Evolutionary conservation across 805 yeast genomes (phyloP).

Genomic region (Myxozyma nipponensis): DNA sequence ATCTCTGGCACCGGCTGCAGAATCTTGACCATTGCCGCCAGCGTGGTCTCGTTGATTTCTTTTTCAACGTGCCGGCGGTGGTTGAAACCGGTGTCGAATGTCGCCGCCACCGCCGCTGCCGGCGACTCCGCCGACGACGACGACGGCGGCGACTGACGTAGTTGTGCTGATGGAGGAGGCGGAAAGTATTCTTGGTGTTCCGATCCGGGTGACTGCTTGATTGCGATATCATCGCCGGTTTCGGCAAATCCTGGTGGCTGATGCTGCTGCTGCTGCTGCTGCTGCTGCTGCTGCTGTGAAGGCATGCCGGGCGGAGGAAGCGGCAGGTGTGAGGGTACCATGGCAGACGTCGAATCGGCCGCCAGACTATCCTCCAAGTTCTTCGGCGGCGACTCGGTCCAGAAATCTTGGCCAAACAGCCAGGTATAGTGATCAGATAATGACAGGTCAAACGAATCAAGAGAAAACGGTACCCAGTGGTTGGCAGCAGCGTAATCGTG

Average conservation of each 20-base stretch:
- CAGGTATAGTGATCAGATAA: slow-evolving; percentile 32
- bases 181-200: not conserved
- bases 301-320: not conserved
- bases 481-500: slow-evolving; percentile 6
- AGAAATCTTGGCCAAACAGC: slow-evolving; percentile 32
- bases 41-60: slow-evolving; percentile 10
- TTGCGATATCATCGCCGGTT: not conserved
- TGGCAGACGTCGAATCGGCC: not conserved
- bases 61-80: slow-evolving; percentile 2
- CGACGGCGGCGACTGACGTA: not conserved
- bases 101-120: not conserved
- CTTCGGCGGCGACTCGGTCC: slow-evolving; percentile 21
- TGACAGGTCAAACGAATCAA: slow-evolving; percentile 27
- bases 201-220: not conserved
- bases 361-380: not conserved
- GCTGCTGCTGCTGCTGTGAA: not conserved
- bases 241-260: not conserved
- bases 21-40: slow-evolving; percentile 20
- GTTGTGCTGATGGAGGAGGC: not conserved
- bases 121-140: not conserved
- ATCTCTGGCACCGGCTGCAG: slow-evolving; percentile 27
- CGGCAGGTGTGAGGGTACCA: not conserved
- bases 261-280: not conserved
- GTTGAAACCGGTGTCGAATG: not conserved
- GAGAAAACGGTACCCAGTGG: slow-evolving; percentile 19